Conservation (phyloP, 2,329 filamentous ascomycete genomes). For the Botryosphaeria dothidea region DNA sequence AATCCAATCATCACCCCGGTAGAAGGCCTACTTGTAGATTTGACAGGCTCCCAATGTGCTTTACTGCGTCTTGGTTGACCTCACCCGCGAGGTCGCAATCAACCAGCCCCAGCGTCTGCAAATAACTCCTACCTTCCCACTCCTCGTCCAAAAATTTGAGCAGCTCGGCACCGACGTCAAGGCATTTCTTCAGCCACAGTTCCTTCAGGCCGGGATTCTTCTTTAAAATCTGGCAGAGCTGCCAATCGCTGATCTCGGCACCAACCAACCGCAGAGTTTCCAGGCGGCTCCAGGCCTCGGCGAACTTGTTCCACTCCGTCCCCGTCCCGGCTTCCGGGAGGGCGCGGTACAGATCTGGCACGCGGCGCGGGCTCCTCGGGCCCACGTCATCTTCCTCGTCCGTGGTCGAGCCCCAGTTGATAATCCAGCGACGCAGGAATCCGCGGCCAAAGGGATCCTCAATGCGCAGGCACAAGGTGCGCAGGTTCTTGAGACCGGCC, state of each 20-base stretch:
- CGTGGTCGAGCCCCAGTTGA: constrained; percentile 14
- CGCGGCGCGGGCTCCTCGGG: constrained; percentile 9
- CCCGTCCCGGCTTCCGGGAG: constrained; percentile 16
- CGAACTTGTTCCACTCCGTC: constrained; percentile 18
- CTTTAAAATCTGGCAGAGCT: constrained; percentile 26
- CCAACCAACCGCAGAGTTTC: constrained; percentile 27
- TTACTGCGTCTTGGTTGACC: constrained; percentile 26
- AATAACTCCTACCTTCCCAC: constrained; percentile 23
- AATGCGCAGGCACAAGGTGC: constrained; percentile 28
- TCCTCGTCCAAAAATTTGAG: constrained; percentile 27
- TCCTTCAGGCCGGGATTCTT: constrained; percentile 25
- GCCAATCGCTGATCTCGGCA: constrained; percentile 24
- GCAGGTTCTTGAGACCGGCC: constrained; percentile 25
- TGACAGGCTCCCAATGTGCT: constrained; percentile 23
- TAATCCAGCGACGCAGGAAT: constrained; percentile 21
- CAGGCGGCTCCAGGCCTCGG: constrained; percentile 22
- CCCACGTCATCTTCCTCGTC: background rate
- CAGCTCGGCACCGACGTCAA: constrained; percentile 23
- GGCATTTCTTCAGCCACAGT: constrained; percentile 28
- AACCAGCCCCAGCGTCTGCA: constrained; percentile 27
- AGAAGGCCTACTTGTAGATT: constrained; percentile 26
- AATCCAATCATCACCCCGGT: too few relatives aligned
- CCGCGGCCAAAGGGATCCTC: constrained; percentile 26
- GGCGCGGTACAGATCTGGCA: constrained; percentile 24
- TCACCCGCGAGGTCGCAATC: constrained; percentile 26